These are phyloP conservation scores for Nigrospora oryzae DNA, from an alignment of 2,329 filamentous ascomycete genomes.

Conservation along the genomic window DNA sequence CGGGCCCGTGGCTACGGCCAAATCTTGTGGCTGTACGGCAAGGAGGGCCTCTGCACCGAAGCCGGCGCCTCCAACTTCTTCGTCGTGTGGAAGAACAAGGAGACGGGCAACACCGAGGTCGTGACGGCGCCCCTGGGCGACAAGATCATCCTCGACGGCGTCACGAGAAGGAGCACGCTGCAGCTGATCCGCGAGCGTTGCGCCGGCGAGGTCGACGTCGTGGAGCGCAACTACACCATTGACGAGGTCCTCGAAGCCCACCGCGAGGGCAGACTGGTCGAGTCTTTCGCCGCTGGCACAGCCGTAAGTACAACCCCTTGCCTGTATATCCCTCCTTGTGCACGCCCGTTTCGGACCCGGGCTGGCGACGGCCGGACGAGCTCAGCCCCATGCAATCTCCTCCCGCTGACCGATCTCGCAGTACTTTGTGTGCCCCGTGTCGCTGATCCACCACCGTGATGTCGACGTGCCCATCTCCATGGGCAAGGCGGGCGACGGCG, in stretches of 20 bases:
- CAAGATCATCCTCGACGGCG: constrained; percentile 77
- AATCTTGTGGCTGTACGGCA: constrained; percentile 87
- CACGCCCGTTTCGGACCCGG: not conserved
- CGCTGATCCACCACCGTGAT: constrained; percentile 59
- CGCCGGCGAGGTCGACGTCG: constrained; percentile 53
- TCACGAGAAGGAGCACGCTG: constrained; percentile 75
- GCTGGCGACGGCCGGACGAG: too few species aligned
- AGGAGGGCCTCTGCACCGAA: constrained; percentile 73
- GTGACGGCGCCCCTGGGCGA: constrained; percentile 79
- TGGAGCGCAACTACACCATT: constrained; percentile 80
- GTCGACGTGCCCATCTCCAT: constrained; percentile 55
- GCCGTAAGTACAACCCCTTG: constrained; percentile 51
- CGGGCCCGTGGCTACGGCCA: constrained; percentile 69
- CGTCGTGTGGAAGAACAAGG: constrained; percentile 63
- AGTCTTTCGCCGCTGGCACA: constrained; percentile 82
- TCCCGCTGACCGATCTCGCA: constrained; percentile 16
- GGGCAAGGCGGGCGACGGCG: constrained; percentile 41
- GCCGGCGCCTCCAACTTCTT: constrained; percentile 93
- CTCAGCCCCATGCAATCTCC: too few species aligned
- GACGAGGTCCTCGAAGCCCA: constrained; percentile 65
- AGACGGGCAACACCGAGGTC: constrained; percentile 55
- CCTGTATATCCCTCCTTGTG: not conserved
- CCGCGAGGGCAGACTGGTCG: constrained; percentile 67
- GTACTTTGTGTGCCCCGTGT: constrained; percentile 65
- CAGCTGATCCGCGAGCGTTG: constrained; percentile 62